Base-by-base conservation (phyloP, 2,329 filamentous ascomycete species). In the Penicillium sumatraense region DNA sequence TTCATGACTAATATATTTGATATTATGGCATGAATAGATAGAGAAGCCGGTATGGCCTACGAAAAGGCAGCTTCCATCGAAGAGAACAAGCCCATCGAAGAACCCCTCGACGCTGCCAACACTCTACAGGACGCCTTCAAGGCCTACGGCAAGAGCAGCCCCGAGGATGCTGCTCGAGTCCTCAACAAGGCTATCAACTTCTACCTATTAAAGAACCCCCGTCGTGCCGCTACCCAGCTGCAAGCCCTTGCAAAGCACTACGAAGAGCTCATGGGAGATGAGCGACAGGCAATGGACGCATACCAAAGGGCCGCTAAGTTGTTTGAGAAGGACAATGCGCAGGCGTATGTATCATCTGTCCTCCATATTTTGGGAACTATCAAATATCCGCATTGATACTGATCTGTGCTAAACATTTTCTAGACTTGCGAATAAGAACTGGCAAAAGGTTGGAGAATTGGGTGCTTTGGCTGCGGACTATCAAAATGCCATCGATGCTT, bases 51-150 rank as follows among this genome's bases (percentile, higher is more conserved):
- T 20, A 83, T 89, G 68, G 88, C 91, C 11, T 96, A 96, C 63
- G 91, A 96, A 73, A 85, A 88, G 74, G 91, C 91, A 11, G 93
- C 92, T n/a, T 76, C 83, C 40, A 87, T 98, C 56, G 91, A 46
- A 20, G 42, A 96, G 74, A 84, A 80, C 47, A 83, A 87, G 63
- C 88, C 93, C 67, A 84, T 98, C 48, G 96, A 92, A 71, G 93
- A 98, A 71, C 90, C 89, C 38, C 91, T 96, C 72, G 95, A 98
- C 72, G 91, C 92, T 45, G 93, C 93, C 61, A 96, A 96, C 76
- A 89, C 89, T 45, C 80, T 92, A 58, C 86, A 89, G 68, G 93
- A 98, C 74, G 95, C 95, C 49, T 98, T 93, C 84, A 97, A 98
- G 81, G 89, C 91, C 57, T 98, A 97, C 79, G 85, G 89, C 68